These are phyloP conservation scores for Fomitopsis serialis DNA, from an alignment of 768 basidiomycete genomes.

Conservation along the genomic window DNA sequence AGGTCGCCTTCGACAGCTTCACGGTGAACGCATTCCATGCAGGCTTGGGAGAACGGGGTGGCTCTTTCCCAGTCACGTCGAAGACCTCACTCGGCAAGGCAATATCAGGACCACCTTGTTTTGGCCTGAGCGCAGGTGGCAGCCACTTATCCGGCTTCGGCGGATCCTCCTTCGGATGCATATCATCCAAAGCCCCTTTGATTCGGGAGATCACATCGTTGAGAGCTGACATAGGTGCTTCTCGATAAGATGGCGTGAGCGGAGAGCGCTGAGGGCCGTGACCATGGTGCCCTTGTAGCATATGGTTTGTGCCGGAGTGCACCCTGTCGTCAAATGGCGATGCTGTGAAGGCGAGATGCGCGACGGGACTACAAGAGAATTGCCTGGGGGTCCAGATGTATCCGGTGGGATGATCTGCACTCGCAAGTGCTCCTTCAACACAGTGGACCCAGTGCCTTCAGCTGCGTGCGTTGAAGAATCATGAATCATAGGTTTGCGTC, in stretches of 20 bases:
- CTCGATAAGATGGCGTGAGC: slow-evolving; percentile 31
- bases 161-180: slow-evolving; percentile 44
- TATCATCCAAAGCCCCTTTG: slow-evolving; percentile 69
- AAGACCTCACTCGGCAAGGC: slow-evolving; percentile 15
- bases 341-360: background rate
- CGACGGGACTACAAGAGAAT: background rate
- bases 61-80: slow-evolving; percentile 20
- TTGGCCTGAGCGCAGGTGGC: slow-evolving; percentile 20
- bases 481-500: slow-evolving; percentile 21
- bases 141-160: slow-evolving; percentile 21
- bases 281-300: background rate
- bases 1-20: slow-evolving; percentile 36
- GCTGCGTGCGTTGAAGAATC: background rate
- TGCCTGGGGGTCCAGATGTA: background rate
- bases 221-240: slow-evolving; percentile 64
- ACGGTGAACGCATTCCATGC: slow-evolving; percentile 22
- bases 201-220: slow-evolving; percentile 84
- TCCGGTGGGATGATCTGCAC: background rate
- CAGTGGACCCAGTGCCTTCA: background rate
- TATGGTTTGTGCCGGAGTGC: background rate
- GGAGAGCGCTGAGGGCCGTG: slow-evolving; percentile 13
- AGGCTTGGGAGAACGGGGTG: slow-evolving; percentile 20
- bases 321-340: background rate
- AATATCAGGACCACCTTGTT: slow-evolving; percentile 7
- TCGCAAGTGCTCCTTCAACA: background rate